Evolutionary conservation across 345 rosid genomes (phyloP), one percentile per base, ranked within the genome.

Genomic region (Citrus mangshanensis): DNA sequence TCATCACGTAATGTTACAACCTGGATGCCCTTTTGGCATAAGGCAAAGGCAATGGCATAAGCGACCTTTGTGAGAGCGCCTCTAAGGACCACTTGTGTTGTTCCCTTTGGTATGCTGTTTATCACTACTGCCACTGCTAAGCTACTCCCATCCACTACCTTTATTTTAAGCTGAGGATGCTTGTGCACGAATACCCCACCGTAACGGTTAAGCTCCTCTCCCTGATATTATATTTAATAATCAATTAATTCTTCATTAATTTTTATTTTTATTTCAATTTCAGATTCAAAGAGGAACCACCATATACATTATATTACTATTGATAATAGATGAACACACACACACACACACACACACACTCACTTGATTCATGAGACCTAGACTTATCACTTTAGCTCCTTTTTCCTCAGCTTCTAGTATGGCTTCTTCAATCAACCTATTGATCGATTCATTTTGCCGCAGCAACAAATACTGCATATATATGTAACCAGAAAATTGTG

Each of bases 291-390:
- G 18, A 46, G 51, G 5, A 46, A 46, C 51, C 51, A 46, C 5
- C 16, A 46, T 46, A 12, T 13, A 46, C 51, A 46, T 46, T 46
- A 46, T 46, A 12, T 12, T 46, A 46, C 13, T 46, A 46, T 46
- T 46, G 0, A 1, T 40, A 38, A 40, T 40, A 9, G 13, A 42
- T 42, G 14, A 42, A 42, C 0, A 10, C 49, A 42, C 49, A 55
- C 42, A 40, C 0, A 10, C 49, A 42, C 49, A 55, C 42, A 40
- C 46, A 3, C 54, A 55, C 6, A 13, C 42, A 42, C 83, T 83
- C 84, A 77, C 95, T 92, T 89, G 92, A 78, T 91, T 92, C 81
- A 88, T 21, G 40, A 91, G 88, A 9, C 93, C 97, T 25, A 92
- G 80, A 79, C 90, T 89, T 69, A 91, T 55, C 59, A 87, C 97